Percentiles rank a stretch among this genome's conserved stretches.
phyloP scores from a whole-genome alignment of 2,329 filamentous ascomycete species.

The Cyphellophora europaea region DNA sequence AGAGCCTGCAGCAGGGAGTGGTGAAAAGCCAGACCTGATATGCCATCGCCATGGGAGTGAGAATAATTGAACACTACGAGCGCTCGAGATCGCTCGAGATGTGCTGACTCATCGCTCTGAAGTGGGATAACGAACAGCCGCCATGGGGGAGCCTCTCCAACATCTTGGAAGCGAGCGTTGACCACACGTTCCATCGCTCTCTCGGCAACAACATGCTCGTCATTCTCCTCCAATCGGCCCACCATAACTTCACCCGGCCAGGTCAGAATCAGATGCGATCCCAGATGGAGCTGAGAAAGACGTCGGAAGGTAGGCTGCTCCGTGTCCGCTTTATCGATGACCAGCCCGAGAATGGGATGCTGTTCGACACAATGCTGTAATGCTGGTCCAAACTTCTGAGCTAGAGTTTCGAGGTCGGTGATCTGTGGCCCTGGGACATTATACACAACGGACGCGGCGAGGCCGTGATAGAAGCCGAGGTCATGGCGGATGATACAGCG shows the following conservation, averaged over 20 bases:
- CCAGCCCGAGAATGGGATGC: not conserved
- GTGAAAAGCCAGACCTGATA: constrained; percentile 34
- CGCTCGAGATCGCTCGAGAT: too few species aligned
- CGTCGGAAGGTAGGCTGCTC: not conserved
- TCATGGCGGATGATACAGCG: not conserved
- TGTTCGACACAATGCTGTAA: not conserved
- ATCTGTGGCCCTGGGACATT: not conserved
- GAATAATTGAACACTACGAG: constrained; percentile 1
- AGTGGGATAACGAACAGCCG: not conserved
- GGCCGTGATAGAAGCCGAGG: constrained; percentile 1
- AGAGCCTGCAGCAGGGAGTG: constrained; percentile 28
- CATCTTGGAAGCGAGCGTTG: not conserved
- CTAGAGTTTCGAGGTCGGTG: not conserved
- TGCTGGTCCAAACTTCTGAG: not conserved
- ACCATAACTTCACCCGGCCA: not conserved
- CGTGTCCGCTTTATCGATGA: not conserved
- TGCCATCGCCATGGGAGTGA: constrained; percentile 28
- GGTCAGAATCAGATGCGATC: not conserved
- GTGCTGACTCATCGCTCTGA: too few species aligned
- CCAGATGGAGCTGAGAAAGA: not conserved
- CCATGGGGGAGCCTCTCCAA: not conserved
- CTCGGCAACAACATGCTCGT: not conserved
- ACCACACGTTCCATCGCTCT: not conserved
- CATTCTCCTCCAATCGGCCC: not conserved
- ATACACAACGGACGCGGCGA: not conserved